A percentile compares a stretch with the other conserved stretches of the same genome.
phyloP scores from a whole-genome alignment of 257 asterid species.

The Solanum rostratum region DNA sequence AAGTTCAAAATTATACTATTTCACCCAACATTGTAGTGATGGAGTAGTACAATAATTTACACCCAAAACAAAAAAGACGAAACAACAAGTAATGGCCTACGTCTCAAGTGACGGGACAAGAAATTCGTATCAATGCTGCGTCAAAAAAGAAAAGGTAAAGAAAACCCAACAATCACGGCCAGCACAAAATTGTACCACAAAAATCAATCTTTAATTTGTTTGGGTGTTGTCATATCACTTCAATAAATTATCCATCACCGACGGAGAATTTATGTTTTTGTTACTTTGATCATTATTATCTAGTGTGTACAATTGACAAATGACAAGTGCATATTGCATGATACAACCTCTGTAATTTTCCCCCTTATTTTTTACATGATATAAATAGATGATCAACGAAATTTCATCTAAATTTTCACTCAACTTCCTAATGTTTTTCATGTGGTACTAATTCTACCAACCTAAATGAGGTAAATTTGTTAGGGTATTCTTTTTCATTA shows the following conservation, averaged over 20 bases:
- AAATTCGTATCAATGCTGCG: not conserved
- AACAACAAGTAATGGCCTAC: not conserved
- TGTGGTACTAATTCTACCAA: not conserved
- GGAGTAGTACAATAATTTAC: not conserved
- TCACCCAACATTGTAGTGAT: not conserved
- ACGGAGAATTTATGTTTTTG: not conserved
- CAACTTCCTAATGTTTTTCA: not conserved
- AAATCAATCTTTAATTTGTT: not conserved
- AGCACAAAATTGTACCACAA: not conserved
- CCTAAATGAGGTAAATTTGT: not conserved
- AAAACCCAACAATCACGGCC: not conserved
- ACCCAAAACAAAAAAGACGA: not conserved
- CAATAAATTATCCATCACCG: not conserved
- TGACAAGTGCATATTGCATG: not conserved
- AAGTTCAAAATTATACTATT: not conserved
- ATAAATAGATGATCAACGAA: not conserved
- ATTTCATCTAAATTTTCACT: not conserved
- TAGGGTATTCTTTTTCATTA: not conserved
- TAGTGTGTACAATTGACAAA: not conserved
- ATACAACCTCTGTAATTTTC: not conserved
- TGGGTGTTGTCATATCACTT: not conserved
- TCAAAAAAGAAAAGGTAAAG: not conserved
- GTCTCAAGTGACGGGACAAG: not conserved
- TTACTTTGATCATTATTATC: not conserved
- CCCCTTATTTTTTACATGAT: not conserved